Evolutionary conservation across 495 filamentous ascomycete genomes (phyloP), one percentile per base, ranked within the genome.

Genomic region (Chaetomium tenue): DNA sequence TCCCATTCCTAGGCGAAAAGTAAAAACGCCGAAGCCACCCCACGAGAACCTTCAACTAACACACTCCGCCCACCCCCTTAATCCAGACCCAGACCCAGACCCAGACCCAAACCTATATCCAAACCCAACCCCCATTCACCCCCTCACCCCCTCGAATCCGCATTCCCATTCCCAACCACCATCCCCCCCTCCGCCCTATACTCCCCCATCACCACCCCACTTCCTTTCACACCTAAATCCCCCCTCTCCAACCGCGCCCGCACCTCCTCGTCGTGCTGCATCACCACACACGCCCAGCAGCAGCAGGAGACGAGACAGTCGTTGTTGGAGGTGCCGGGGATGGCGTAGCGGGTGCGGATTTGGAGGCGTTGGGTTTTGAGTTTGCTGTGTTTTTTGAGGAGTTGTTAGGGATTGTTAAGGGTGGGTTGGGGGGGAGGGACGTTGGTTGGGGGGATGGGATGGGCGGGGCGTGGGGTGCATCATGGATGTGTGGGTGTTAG

Each of bases 241-340:
- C 58, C 47, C 11, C 58, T 8, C 22, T 42, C 51, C 44, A 18
- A 58, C 66, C 63, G 47, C 23, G 48, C 60, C 50, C 69, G 69
- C 39, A 81, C 68, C 64, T 87, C 84, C 72, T 85, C 84, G 60
- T 86, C 81, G 13, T 82, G 70, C 68, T 86, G 84, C 25, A 82
- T 75, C 44, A 85, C 65, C 13, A 75, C 76, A 70, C 84, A 86
- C 68, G 77, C 79, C 28, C 77, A 82, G 75, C 79, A 87, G 75
- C 71, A 84, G 39, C 75, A 69, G 20, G 73, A 30, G 1, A 51
- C 69, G 47, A 77, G 72, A 68, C 76, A 84, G 67, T 87, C 84
- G 23, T 68, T 76, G 66, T 72, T 67, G 13, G 68, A 73, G 37
- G 75, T 79, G 53, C 83, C 84, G 13, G 77, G 65, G 71, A 87